Evolutionary conservation across 495 filamentous ascomycete species (phyloP), one percentile per base, ranked within the genome.

Genomic region (Penicillium ochrochloron): DNA sequence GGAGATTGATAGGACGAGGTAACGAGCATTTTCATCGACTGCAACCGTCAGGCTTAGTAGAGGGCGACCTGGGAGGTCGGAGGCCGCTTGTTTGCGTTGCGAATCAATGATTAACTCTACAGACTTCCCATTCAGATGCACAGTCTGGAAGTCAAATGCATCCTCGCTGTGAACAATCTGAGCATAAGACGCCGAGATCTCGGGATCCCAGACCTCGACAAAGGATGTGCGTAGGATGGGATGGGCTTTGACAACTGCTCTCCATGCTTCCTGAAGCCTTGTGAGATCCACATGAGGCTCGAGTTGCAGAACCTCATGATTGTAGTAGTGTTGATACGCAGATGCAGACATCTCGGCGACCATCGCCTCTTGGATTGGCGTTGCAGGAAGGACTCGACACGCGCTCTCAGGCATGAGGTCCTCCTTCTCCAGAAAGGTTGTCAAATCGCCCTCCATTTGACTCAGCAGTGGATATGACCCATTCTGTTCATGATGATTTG

Each of bases 321-420:
- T 94, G 79, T 92, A 94, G 70, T 96, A 96, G 66, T 86, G 79
- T 27, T 78, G 76, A 66, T 88, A 93, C 9, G 81, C 79, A 1
- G 91, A 93, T 5, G 80, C 75, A 21, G 88, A 46, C 87, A 94
- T 94, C 62, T 92, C 89, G 0, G 86, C 86, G 35, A 94, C 80
- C 87, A 96, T 93, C n/a, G 84, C 86, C 70, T 96, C 92, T 72
- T 96, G 92, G 5, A 94, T 81, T 23, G 92, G 89, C 0, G 92
- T 94, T 8, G 88, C 80, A 7, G 92, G 92, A 15, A 90, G 76
- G 25, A 94, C 74, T 14, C 79, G 68, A 57, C 86, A 83, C 2
- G 84, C 66, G 59, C 74, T 65, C 6, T 73, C 56, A 14, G 74
- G 64, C 2, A 80, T 35, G 48, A 76, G 69, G 4, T 59, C 68